These are phyloP conservation scores for Microbotryomycetes sp. DNA, from an alignment of 1,284 basidiomycete genomes.

Conservation along the genomic window DNA sequence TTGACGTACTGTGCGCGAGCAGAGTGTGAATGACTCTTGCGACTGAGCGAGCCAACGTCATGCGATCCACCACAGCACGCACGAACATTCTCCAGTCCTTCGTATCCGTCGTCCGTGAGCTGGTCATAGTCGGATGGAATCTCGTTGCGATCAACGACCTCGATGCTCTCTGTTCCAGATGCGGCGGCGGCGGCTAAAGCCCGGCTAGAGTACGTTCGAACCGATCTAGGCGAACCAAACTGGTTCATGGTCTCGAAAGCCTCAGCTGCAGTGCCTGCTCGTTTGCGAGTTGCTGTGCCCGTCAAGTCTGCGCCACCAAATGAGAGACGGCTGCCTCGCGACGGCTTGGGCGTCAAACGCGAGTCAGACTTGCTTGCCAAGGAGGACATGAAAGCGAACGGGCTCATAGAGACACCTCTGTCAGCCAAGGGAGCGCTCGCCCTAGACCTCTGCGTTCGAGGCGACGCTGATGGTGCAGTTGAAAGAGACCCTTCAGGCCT, in stretches of 20 bases:
- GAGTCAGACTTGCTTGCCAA: slow-evolving; percentile 30
- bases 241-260: slow-evolving; percentile 73
- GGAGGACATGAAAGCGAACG: neutral
- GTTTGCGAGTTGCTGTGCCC: slow-evolving; percentile 55
- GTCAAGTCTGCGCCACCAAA: slow-evolving; percentile 37
- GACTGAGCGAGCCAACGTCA: slow-evolving; percentile 49
- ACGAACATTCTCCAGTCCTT: slow-evolving; percentile 88
- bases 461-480: neutral
- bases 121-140: slow-evolving; percentile 58
- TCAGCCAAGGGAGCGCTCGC: neutral
- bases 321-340: slow-evolving; percentile 35
- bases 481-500: slow-evolving; percentile 47
- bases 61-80: slow-evolving; percentile 61
- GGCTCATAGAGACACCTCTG: neutral
- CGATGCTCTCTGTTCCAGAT: slow-evolving; percentile 55
- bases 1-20: neutral
- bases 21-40: slow-evolving; percentile 9
- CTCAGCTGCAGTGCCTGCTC: slow-evolving; percentile 76
- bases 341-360: slow-evolving; percentile 41
- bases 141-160: slow-evolving; percentile 48
- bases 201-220: slow-evolving; percentile 45
- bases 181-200: slow-evolving; percentile 46
- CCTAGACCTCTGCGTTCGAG: neutral
- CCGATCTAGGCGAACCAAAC: slow-evolving; percentile 61
- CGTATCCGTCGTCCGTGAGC: slow-evolving; percentile 67